Conservation (phyloP, 352 stramenopile species). For the Globisporangium cystogenes region DNA sequence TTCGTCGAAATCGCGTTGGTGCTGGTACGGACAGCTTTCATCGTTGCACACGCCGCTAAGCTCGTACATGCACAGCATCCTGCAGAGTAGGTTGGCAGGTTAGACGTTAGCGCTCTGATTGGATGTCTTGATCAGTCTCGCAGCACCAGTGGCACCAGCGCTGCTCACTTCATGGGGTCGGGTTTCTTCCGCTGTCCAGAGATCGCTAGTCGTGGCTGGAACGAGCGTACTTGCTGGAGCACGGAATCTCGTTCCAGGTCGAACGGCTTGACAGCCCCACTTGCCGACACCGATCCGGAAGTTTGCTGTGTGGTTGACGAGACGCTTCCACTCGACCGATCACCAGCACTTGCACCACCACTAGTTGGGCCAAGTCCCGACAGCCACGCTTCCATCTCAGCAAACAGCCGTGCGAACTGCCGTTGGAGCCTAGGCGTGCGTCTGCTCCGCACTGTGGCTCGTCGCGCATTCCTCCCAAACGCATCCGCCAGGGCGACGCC, state of each 20-base stretch:
- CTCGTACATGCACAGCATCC: conserved; percentile 67
- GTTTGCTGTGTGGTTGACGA: background rate
- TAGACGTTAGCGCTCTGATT: background rate
- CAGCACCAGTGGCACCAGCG: too few species aligned
- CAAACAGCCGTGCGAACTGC: conserved; percentile 25
- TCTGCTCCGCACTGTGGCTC: background rate
- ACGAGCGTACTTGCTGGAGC: conserved; percentile 26
- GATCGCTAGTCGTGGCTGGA: background rate
- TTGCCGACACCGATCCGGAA: background rate
- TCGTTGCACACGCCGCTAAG: conserved; percentile 76
- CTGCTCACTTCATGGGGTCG: conserved; percentile 52
- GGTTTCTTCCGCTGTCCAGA: conserved; percentile 16
- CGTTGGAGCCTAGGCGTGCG: conserved; percentile 1
- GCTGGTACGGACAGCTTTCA: conserved; percentile 55
- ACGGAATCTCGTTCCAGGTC: conserved; percentile 10
- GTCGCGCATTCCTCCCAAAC: background rate
- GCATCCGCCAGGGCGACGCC: conserved; percentile 2
- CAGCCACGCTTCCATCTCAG: conserved; percentile 26
- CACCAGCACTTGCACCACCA: background rate
- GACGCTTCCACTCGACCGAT: background rate
- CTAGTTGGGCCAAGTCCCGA: background rate
- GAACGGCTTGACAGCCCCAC: conserved; percentile 1
- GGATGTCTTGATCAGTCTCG: background rate
- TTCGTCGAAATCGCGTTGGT: conserved; percentile 47
- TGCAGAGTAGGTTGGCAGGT: conserved; percentile 8